These are phyloP conservation scores for Rhododendron griersonianum DNA, from an alignment of 148 eudicot genomes.

Conservation along the genomic window DNA sequence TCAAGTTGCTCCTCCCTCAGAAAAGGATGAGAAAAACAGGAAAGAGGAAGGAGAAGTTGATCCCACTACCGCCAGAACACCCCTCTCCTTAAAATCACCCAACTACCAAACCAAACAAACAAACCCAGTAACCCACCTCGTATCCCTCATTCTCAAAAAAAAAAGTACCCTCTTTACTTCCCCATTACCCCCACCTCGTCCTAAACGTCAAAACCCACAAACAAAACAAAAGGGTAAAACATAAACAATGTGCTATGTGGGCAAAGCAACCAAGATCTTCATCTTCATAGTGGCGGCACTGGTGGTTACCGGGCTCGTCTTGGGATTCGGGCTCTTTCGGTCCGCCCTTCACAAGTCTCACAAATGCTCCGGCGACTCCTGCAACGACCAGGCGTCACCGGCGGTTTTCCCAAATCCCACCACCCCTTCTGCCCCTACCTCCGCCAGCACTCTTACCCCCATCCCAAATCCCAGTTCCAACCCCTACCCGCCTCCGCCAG, in stretches of 20 bases:
- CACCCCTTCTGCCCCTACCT: constrained; percentile 13
- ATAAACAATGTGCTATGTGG: constrained; percentile 74
- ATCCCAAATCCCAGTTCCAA: constrained; percentile 1
- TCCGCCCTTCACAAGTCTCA: constrained; percentile 30
- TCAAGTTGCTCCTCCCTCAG: neutral
- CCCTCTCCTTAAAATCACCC: neutral
- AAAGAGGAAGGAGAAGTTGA: neutral
- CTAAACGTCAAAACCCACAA: neutral
- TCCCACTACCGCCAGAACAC: neutral
- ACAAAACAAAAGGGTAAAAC: neutral
- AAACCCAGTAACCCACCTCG: neutral
- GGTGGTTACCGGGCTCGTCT: constrained; percentile 48
- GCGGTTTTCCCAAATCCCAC: constrained; percentile 3
- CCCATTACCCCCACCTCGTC: neutral
- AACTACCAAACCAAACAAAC: neutral
- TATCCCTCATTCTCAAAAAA: too few species aligned
- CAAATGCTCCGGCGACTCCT: constrained; percentile 33
- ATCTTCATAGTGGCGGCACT: constrained; percentile 60
- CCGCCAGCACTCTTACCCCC: constrained; percentile 15
- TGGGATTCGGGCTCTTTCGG: constrained; percentile 56
- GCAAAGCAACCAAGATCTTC: constrained; percentile 97
- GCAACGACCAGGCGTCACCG: constrained; percentile 5
- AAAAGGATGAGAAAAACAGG: constrained; percentile 7
- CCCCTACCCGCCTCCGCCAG: constrained; percentile 14
- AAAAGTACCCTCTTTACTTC: neutral